Evolutionary conservation across 2,329 filamentous ascomycete species (phyloP), one percentile per base, ranked within the genome.

Genomic region (Sporothrix schenckii): DNA sequence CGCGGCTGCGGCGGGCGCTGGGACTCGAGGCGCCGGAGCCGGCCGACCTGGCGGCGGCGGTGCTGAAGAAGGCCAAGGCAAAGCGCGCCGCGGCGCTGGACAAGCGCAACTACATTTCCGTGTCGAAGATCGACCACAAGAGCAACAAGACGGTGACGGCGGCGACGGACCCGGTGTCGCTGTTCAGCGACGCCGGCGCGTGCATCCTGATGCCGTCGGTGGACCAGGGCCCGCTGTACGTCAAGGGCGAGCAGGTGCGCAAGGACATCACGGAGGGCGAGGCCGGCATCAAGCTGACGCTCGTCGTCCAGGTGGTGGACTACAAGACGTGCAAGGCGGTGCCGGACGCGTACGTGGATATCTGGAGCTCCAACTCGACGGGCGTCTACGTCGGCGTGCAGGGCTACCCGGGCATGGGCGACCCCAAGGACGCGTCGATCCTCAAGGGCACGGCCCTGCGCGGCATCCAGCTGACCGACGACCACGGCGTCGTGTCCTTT

Each of bases 261-360:
- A 74, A 79, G 56, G 78, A 87, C 73, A 77, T 88, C 65, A 81
- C 79, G 21, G 84, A 86, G 65, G 77, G 78, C 16, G 79, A 86
- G 74, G 73, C 74, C 14, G 86, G 85, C 65, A 79, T 88, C 41
- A 80, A 81, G 39, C 76, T 87, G 63, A 81, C 81, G 4, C 76
- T 86, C 7, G 83, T 86, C 73, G 80, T 86, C 72, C 85, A 87
- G 76, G 79, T 87, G 70, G 81, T 87, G 70, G 85, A 88, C 72
- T 80, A 84, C 50, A 79, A 81, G 56, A 87, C 85, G 6, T 87
- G 85, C 78, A 77, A 85, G 75, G 81, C 83, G 7, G 80, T 87
- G 1, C 79, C 82, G 1, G 77, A 83, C 63, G 80, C 81, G 16
- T 84, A 80, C 69, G 76, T 86, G 27, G 85, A 87, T 74, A 82